phyloP scores from a whole-genome alignment of 2,329 filamentous ascomycete species.

The Pseudogymnoascus sp. region DNA sequence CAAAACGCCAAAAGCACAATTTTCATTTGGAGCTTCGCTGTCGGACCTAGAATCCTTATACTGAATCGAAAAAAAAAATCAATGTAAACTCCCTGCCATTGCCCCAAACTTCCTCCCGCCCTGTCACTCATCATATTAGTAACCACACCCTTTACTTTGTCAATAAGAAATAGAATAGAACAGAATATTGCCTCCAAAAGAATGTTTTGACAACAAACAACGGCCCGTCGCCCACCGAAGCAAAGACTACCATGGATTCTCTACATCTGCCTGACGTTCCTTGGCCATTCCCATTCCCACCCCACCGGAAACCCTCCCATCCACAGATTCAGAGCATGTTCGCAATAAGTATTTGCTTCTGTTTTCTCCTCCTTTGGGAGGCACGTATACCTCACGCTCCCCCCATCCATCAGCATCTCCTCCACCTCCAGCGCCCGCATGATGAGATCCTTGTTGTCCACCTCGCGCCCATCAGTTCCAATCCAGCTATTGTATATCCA shows the following conservation, averaged over 20 bases:
- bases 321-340: background rate
- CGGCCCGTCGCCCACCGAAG: background rate
- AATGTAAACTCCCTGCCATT: background rate
- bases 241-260: background rate
- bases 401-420: background rate
- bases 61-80: background rate
- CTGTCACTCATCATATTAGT: background rate
- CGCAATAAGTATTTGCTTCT: background rate
- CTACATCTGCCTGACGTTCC: background rate
- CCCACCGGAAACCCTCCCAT: background rate
- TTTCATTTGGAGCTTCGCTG: background rate
- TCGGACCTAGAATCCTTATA: background rate
- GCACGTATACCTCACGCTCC: background rate
- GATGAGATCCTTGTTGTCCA: background rate
- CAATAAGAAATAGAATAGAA: background rate
- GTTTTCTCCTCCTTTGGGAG: constrained; percentile 1
- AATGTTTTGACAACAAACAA: background rate
- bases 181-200: background rate
- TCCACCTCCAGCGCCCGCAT: background rate
- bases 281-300: constrained; percentile 4
- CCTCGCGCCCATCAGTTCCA: background rate
- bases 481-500: background rate
- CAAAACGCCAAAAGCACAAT: background rate
- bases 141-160: background rate
- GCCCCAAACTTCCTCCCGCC: background rate